Evolutionary conservation across 306 rosid species (phyloP), one percentile per base, ranked within the genome.

Genomic region (Vicia sativa): DNA sequence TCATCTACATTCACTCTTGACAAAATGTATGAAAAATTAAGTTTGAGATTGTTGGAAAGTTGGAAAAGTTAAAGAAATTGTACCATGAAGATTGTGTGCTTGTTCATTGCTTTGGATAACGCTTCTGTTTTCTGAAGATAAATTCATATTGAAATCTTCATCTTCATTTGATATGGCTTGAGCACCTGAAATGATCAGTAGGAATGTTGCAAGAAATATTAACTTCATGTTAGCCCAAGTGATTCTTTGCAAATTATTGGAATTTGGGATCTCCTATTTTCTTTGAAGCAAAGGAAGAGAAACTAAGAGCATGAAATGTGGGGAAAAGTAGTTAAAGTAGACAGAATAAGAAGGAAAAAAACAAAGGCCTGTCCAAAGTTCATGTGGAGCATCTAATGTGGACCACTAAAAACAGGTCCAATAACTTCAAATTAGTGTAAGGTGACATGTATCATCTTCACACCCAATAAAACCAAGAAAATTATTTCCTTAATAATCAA

Each of bases 51-150:
- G 44, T 38, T 59, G 57, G n/a, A n/a, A n/a, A n/a, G n/a, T n/a
- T n/a, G n/a, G 34, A 35, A 14, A 66, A 60, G 16, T 7, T 14
- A 13, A 55, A 48, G 43, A 31, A 7, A 2, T 4, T 1, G 19
- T 55, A 77, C 77, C 77, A 74, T 4, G 39, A 61, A 29, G 42
- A 57, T 74, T 5, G 1, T 60, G 73, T 45, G 70, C 12, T 26
- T 65, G 74, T 37, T 14, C 68, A 19, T 35, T 70, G 60, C 58
- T 58, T 0, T 58, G 67, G 70, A 29, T 71, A 19, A 37, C 56
- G 65, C 39, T 66, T 29, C 3, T 73, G 16, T 38, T 63, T 35
- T 64, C 19, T 59, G 82, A 73, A 65, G 60, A 59, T 71, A 18
- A 11, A 9, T 46, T 61, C 12, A 12, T 6, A 38, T 61, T 11